phyloP scores from a whole-genome alignment of 2,329 filamentous ascomycete genomes.

The Botrytis cinerea region DNA sequence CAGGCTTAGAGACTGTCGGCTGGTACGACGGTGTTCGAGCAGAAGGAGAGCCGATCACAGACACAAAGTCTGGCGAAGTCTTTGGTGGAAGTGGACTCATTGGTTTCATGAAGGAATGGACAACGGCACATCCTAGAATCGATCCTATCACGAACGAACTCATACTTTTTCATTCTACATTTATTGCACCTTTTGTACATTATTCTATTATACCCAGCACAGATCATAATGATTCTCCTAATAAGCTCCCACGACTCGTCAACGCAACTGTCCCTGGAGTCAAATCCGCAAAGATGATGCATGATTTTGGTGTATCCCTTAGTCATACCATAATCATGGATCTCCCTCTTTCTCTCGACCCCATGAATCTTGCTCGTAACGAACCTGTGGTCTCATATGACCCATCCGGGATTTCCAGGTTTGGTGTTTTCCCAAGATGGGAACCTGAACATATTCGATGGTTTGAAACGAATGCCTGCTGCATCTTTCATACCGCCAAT shows the following conservation, averaged over 20 bases:
- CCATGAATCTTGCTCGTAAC: slow-evolving; percentile 59
- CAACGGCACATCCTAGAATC: slow-evolving; percentile 68
- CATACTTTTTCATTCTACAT: slow-evolving; percentile 67
- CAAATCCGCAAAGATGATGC: slow-evolving; percentile 69
- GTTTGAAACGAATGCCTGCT: slow-evolving; percentile 68
- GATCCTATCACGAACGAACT: slow-evolving; percentile 66
- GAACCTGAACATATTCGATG: slow-evolving; percentile 59
- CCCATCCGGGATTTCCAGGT: slow-evolving; percentile 57
- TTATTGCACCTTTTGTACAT: slow-evolving; percentile 64
- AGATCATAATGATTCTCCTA: slow-evolving; percentile 37
- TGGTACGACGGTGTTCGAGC: slow-evolving; percentile 65
- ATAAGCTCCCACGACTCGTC: slow-evolving; percentile 42
- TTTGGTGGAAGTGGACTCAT: slow-evolving; percentile 59
- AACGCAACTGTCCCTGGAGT: slow-evolving; percentile 62
- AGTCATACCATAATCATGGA: slow-evolving; percentile 68
- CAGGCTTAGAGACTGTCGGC: slow-evolving; percentile 65
- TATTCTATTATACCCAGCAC: slow-evolving; percentile 59
- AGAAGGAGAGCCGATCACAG: slow-evolving; percentile 50
- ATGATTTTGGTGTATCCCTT: slow-evolving; percentile 70
- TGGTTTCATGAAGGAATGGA: slow-evolving; percentile 69
- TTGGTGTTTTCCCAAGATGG: slow-evolving; percentile 67
- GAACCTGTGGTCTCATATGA: slow-evolving; percentile 62
- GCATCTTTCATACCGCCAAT: slow-evolving; percentile 73
- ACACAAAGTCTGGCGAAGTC: slow-evolving; percentile 48
- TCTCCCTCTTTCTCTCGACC: slow-evolving; percentile 65